Evolutionary conservation across 2,329 filamentous ascomycete species (phyloP).

Genomic region (Alternaria triticina): DNA sequence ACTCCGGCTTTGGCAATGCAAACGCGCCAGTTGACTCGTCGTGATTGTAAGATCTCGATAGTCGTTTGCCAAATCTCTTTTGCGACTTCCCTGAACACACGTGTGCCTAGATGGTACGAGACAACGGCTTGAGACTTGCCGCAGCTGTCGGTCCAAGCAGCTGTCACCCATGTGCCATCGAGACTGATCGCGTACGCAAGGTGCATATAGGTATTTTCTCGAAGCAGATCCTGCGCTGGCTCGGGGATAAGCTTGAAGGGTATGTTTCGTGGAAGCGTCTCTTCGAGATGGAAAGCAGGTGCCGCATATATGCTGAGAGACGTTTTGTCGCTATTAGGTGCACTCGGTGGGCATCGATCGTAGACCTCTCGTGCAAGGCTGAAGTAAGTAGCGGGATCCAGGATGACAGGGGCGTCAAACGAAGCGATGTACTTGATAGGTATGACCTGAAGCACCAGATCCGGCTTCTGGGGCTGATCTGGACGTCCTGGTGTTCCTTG

Average conservation of each 20-base stretch:
- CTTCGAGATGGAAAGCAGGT: conserved; percentile 75
- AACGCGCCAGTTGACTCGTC: conserved; percentile 78
- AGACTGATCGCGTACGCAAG: conserved; percentile 78
- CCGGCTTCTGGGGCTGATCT: conserved; percentile 48
- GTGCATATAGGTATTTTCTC: conserved; percentile 82
- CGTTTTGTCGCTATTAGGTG: conserved; percentile 39
- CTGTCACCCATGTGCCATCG: conserved; percentile 79
- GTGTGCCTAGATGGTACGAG: conserved; percentile 73
- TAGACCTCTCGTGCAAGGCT: conserved; percentile 77
- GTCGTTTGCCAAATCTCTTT: conserved; percentile 81
- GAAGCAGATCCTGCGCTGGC: conserved; percentile 74
- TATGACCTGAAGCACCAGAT: conserved; percentile 79
- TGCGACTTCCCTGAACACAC: conserved; percentile 69
- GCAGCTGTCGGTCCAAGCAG: conserved; percentile 80
- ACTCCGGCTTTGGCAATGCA: conserved; percentile 74
- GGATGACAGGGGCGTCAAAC: conserved; percentile 66
- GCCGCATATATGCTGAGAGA: conserved; percentile 64
- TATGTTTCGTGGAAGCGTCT: conserved; percentile 71
- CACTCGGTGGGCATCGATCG: conserved; percentile 69
- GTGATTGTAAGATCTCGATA: conserved; percentile 71
- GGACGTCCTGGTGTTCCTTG: conserved; percentile 56
- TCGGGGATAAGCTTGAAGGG: conserved; percentile 74
- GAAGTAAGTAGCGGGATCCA: conserved; percentile 64
- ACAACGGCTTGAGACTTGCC: conserved; percentile 75
- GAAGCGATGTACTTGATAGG: conserved; percentile 72